A percentile compares a stretch with the other conserved stretches of the same genome.
phyloP scores from a whole-genome alignment of 2,329 filamentous ascomycete species.

The Neofusicoccum laricinum region DNA sequence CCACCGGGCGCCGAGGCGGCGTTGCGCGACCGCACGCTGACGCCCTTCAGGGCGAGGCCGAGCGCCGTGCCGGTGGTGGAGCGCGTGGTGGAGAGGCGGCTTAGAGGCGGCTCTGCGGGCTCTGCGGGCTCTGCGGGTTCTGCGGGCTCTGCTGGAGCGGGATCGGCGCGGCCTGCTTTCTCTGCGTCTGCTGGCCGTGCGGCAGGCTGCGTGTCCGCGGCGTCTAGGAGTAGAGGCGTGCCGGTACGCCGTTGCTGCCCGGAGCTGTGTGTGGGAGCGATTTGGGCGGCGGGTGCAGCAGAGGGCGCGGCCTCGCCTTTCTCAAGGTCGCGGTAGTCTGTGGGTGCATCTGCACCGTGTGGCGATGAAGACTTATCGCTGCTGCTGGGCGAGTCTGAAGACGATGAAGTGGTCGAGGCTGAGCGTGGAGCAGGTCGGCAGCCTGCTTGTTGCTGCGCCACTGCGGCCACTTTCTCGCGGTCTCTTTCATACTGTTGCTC shows the following conservation, averaged over 20 bases:
- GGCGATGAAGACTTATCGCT: background rate
- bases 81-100: conserved; percentile 16
- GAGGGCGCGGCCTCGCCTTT: background rate
- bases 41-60: conserved; percentile 32
- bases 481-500: conserved; percentile 19
- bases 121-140: background rate
- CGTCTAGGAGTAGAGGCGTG: too few species aligned
- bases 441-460: background rate
- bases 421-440: too few species aligned
- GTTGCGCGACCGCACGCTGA: conserved; percentile 33
- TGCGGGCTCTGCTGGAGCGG: background rate
- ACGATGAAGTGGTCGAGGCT: too few species aligned
- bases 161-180: too few species aligned
- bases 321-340: background rate
- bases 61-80: conserved; percentile 28
- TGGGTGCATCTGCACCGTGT: background rate
- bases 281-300: too few species aligned
- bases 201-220: too few species aligned
- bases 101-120: conserved; percentile 21
- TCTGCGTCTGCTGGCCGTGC: background rate
- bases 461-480: conserved; percentile 8
- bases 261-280: too few species aligned
- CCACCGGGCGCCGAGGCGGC: too few species aligned
- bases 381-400: too few species aligned
- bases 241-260: too few species aligned